Evolutionary conservation across 805 yeast genomes (phyloP).

Genomic region (Candida tibetensis): DNA sequence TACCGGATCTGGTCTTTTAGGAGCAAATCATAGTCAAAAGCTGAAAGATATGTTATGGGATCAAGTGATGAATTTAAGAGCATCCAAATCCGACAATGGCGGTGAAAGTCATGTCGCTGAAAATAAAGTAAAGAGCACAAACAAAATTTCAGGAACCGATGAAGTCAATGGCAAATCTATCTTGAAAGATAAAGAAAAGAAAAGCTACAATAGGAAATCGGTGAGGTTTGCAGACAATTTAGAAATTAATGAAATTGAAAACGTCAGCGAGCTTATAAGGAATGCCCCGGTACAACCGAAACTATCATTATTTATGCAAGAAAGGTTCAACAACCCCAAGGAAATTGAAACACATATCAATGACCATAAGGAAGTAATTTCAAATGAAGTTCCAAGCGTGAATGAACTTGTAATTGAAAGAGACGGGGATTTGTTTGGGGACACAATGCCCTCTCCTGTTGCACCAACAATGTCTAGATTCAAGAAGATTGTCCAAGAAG

Average conservation of each 20-base stretch:
- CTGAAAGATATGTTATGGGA: constrained; percentile 35
- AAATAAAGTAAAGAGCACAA: too few species aligned
- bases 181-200: constrained; percentile 1
- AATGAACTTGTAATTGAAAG: constrained; percentile 13
- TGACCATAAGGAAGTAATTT: background rate
- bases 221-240: constrained; percentile 54
- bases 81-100: constrained; percentile 11
- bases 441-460: too few species aligned
- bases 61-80: constrained; percentile 33
- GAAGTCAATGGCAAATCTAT: background rate
- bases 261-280: constrained; percentile 48
- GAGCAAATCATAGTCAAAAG: constrained; percentile 6
- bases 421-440: background rate
- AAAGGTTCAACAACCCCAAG: constrained; percentile 1
- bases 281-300: constrained; percentile 16
- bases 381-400: constrained; percentile 5
- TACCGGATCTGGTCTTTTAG: constrained; percentile 13
- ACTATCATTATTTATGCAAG: constrained; percentile 13
- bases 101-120: too few species aligned
- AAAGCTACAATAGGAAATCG: constrained; percentile 30
- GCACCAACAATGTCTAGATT: background rate
- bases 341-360: background rate
- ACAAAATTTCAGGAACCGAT: too few species aligned
- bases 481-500: background rate
- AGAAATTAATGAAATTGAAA: constrained; percentile 59